Percentiles rank a stretch among this genome's conserved stretches.
phyloP scores from a whole-genome alignment of 2,329 filamentous ascomycete species.

The Fusarium hainanense region DNA sequence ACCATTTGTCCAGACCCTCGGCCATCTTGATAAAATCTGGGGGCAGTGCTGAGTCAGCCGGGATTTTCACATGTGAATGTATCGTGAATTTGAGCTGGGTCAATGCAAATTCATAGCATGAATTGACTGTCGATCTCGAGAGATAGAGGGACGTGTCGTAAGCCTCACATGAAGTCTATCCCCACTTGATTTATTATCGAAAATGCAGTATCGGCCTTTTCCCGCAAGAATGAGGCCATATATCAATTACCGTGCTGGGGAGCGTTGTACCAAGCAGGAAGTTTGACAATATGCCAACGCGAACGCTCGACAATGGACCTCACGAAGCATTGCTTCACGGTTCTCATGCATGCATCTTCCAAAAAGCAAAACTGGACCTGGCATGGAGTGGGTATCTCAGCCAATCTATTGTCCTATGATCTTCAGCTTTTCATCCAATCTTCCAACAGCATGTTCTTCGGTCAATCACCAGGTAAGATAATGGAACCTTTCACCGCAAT shows the following conservation, averaged over 20 bases:
- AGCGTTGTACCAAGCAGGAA: background rate
- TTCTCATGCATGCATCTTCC: background rate
- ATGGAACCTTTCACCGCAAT: too few relatives aligned
- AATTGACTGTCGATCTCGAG: background rate
- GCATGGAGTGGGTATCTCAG: background rate
- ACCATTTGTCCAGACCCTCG: conserved; percentile 16
- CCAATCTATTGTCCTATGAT: background rate
- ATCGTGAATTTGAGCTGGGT: background rate
- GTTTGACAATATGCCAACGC: background rate
- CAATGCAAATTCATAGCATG: background rate
- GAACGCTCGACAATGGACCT: background rate
- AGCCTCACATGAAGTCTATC: too few relatives aligned
- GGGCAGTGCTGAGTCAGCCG: conserved; percentile 22
- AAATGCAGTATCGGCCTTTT: background rate
- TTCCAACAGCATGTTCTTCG: accelerated
- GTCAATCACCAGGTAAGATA: background rate
- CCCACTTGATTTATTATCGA: background rate
- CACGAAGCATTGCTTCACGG: background rate
- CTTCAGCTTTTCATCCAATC: too few relatives aligned
- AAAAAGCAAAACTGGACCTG: background rate
- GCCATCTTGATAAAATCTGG: conserved; percentile 7
- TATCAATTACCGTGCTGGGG: background rate
- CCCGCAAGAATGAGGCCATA: background rate
- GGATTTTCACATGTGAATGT: conserved; percentile 28
- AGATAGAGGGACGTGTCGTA: background rate